Evolutionary conservation across 805 yeast species (phyloP).

Genomic region (Candida yuanshanica): DNA sequence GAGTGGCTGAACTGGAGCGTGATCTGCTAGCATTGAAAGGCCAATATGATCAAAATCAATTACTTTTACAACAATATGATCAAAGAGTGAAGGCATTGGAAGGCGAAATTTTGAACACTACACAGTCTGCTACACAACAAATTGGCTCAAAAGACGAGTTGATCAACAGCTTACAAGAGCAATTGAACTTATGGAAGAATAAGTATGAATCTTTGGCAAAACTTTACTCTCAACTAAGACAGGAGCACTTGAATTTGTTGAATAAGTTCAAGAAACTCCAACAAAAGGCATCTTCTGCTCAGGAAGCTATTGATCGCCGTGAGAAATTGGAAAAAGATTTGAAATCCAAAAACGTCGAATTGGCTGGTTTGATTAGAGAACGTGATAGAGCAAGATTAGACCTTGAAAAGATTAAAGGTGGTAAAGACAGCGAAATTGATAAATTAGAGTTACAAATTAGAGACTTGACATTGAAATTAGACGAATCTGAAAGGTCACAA

Average conservation of each 20-base stretch:
- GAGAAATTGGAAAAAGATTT: constrained; percentile 78
- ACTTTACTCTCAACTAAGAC: constrained; percentile 83
- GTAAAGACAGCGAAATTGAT: constrained; percentile 61
- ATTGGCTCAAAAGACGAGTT: constrained; percentile 73
- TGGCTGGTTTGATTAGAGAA: constrained; percentile 84
- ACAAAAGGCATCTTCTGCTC: constrained; percentile 84
- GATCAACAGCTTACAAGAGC: constrained; percentile 62
- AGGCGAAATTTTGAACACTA: constrained; percentile 55
- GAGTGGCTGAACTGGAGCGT: constrained; percentile 76
- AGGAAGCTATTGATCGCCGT: constrained; percentile 79
- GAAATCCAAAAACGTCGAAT: constrained; percentile 78
- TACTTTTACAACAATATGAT: constrained; percentile 81
- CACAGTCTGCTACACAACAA: constrained; percentile 65
- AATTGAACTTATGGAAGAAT: constrained; percentile 69
- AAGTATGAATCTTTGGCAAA: constrained; percentile 89
- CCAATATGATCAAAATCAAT: constrained; percentile 83
- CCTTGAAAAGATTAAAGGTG: constrained; percentile 61
- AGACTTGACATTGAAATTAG: constrained; percentile 51
- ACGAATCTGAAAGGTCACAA: constrained; percentile 55
- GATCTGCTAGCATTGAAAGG: constrained; percentile 69
- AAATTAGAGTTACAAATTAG: constrained; percentile 58
- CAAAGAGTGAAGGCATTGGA: constrained; percentile 78
- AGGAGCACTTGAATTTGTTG: constrained; percentile 79
- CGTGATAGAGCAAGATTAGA: constrained; percentile 86
- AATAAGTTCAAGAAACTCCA: constrained; percentile 75